Conservation (phyloP, 768 basidiomycete species). For the Phallus indusiatus region DNA sequence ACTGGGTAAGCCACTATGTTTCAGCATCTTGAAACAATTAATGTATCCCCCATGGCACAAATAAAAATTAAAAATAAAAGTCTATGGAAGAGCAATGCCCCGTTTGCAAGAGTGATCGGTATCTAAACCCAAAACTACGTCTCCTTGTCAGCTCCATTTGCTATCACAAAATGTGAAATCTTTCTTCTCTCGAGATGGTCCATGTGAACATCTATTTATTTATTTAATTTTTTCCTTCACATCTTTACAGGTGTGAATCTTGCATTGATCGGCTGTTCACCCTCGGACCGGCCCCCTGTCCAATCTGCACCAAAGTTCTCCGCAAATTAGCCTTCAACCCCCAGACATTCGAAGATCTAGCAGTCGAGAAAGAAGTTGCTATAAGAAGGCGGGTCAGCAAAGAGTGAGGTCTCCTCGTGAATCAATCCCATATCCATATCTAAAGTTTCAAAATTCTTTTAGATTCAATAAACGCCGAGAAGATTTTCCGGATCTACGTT, state of each 20-base stretch:
- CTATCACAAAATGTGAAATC: slow-evolving; percentile 89
- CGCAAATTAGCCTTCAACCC: slow-evolving; percentile 92
- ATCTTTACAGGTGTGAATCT: slow-evolving; percentile 82
- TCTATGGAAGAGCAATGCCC: slow-evolving; percentile 94
- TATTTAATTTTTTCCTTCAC: too few species aligned
- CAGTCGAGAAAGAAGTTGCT: slow-evolving; percentile 90
- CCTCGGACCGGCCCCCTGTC: slow-evolving; percentile 92
- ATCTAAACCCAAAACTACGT: slow-evolving; percentile 88
- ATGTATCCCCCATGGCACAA: too few species aligned
- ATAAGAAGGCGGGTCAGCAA: slow-evolving; percentile 80
- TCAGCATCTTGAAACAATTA: background rate
- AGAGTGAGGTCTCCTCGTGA: slow-evolving; percentile 44
- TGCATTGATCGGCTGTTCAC: slow-evolving; percentile 97
- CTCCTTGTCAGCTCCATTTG: slow-evolving; percentile 84
- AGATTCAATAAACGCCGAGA: slow-evolving; percentile 93
- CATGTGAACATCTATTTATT: background rate
- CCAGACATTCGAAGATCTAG: slow-evolving; percentile 88
- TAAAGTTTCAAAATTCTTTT: background rate
- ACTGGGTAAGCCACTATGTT: slow-evolving; percentile 47
- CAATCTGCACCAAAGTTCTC: slow-evolving; percentile 79
- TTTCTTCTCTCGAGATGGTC: background rate
- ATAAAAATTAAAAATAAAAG: slow-evolving; percentile 25
- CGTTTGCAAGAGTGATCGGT: slow-evolving; percentile 93
- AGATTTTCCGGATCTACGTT: slow-evolving; percentile 71
- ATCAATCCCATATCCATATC: background rate